Evolutionary conservation across 331 rosid genomes (phyloP), one percentile per base, ranked within the genome.

Genomic region (Quercus tomentella): DNA sequence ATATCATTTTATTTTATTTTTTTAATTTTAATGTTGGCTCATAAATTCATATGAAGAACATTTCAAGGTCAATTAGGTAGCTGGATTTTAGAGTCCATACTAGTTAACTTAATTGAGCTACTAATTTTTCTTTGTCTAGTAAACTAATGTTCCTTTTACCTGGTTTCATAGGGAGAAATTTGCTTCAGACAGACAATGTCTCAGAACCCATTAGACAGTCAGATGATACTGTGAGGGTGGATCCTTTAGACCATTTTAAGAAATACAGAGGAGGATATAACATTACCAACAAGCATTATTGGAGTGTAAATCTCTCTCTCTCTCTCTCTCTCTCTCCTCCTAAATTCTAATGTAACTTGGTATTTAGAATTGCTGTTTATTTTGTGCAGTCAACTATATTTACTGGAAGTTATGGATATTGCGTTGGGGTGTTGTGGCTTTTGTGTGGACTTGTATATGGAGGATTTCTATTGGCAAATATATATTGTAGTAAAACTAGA

Each of bases 381-480:
- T 75, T 73, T 79, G 52, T 75, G 77, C 83, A 90, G 98, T 93
- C 98, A 72, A 90, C 87, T 54, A 17, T 90, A 77, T 90, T 88
- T 86, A 89, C 95, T 75, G 98, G 95, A 66, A 65, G 82, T 75
- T 85, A 71, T 86, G 98, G 97, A 35, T 93, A 86, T 86, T 97
- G 87, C 35, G 60, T 86, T 1, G 97, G 98, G 45, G 63, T 82
- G 80, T 52, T 87, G 65, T 93, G 91, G 88, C 83, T 91, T 85
- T 17, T 91, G 37, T 87, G 90, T 85, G 97, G 97, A 73, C 73
- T 89, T 20, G 16, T 78, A 16, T 91, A 77, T 83, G 93, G 91
- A 60, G 63, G 78, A 6, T 60, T 83, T 65, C 72, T 73, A n/a
- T 18, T 76, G 25, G 77, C 74, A 85, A 79, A 57, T 73, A 73